Evolutionary conservation across 1,284 basidiomycete genomes (phyloP).

Genomic region (Hemileia vastatrix): DNA sequence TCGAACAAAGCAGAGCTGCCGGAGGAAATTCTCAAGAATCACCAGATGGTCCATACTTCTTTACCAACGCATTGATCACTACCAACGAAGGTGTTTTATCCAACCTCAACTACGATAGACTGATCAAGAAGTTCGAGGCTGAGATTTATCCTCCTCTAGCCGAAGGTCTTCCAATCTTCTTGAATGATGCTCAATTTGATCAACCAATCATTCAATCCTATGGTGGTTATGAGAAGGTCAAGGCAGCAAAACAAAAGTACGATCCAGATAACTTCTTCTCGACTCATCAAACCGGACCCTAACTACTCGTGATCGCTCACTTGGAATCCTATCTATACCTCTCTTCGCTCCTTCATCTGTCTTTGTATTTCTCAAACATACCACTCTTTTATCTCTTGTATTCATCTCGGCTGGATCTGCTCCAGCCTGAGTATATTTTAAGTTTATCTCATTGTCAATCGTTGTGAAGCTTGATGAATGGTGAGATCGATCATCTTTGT

Average conservation of each 20-base stretch:
- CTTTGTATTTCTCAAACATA: too few relatives aligned
- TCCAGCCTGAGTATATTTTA: too few relatives aligned
- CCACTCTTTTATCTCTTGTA: too few relatives aligned
- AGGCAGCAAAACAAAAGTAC: slow-evolving; percentile 21
- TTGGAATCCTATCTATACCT: too few relatives aligned
- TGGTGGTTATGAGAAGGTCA: slow-evolving; percentile 24
- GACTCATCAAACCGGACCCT: background rate
- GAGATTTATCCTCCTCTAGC: background rate
- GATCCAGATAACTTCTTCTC: slow-evolving; percentile 24
- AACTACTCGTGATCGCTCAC: background rate
- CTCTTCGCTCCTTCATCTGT: too few relatives aligned
- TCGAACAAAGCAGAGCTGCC: slow-evolving; percentile 1
- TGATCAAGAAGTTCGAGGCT: slow-evolving; percentile 11
- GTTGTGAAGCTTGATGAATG: too few relatives aligned
- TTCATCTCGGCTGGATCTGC: too few relatives aligned
- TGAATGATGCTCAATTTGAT: slow-evolving; percentile 28
- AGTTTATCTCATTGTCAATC: too few relatives aligned
- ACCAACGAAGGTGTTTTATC: background rate
- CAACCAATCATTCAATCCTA: slow-evolving; percentile 27
- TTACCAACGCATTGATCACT: slow-evolving; percentile 10
- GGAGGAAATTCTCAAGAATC: slow-evolving; percentile 26
- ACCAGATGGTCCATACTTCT: slow-evolving; percentile 20
- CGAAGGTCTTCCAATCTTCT: slow-evolving; percentile 27
- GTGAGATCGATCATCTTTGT: too few relatives aligned
- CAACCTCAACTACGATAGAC: background rate